phyloP scores from a whole-genome alignment of 2,329 filamentous ascomycete species.

The Alternaria conjuncta region DNA sequence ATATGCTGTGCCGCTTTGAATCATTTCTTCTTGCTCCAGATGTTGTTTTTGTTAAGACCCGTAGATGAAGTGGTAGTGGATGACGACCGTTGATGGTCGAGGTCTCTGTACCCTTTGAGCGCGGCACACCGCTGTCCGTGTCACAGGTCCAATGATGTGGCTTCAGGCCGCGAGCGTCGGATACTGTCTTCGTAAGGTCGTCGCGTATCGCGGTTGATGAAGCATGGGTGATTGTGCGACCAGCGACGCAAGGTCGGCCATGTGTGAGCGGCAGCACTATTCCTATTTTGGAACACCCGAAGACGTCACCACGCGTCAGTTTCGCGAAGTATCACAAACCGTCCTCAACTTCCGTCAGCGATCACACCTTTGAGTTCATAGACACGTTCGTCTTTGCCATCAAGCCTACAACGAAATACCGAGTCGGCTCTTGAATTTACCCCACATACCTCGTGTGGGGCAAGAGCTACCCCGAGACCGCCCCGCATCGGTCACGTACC shows the following conservation, averaged over 20 bases:
- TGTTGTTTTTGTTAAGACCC: not conserved
- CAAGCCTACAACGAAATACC: not conserved
- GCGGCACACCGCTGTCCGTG: not conserved
- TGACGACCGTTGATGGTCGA: not conserved
- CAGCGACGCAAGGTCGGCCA: not conserved
- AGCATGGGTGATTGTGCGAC: not conserved
- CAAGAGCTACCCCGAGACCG: slow-evolving; percentile 2
- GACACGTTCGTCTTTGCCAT: not conserved
- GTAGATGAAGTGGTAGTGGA: not conserved
- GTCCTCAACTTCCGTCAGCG: not conserved
- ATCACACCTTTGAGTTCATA: not conserved
- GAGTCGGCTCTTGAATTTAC: not conserved
- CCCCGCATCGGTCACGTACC: slow-evolving; percentile 1
- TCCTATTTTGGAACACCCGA: not conserved
- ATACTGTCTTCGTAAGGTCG: too few species aligned
- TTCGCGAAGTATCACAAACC: not conserved
- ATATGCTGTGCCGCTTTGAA: not conserved
- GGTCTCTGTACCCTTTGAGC: not conserved
- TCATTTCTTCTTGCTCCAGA: not conserved
- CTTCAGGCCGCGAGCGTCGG: not conserved
- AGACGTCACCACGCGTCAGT: not conserved
- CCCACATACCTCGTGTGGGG: slow-evolving; percentile 9
- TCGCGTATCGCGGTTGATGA: not conserved
- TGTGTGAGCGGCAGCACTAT: not conserved
- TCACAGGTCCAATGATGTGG: not conserved